phyloP scores from a whole-genome alignment of 345 rosid species.

The Sisymbrium altissimum region DNA sequence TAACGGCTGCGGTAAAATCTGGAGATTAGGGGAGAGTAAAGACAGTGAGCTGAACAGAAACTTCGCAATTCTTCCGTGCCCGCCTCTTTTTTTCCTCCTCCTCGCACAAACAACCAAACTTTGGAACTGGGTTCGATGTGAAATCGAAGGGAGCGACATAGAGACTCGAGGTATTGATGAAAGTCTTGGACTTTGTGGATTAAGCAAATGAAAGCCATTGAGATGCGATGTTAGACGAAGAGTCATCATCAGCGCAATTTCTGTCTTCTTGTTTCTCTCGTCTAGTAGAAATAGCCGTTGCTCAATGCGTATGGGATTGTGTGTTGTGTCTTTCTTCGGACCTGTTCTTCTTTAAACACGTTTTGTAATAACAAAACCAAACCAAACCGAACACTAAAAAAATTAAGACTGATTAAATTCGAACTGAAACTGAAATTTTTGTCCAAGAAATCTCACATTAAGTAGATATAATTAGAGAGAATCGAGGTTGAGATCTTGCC shows the following conservation, averaged over 20 bases:
- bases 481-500: neutral
- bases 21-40: slow-evolving; percentile 9
- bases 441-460: neutral
- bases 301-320: slow-evolving; percentile 21
- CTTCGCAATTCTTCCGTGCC: neutral
- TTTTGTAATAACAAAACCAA: neutral
- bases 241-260: slow-evolving; percentile 28
- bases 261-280: slow-evolving; percentile 8
- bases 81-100: slow-evolving; percentile 9
- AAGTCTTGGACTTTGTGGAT: neutral
- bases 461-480: neutral
- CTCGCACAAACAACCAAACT: slow-evolving; percentile 31
- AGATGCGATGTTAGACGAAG: slow-evolving; percentile 22
- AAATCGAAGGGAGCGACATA: slow-evolving; percentile 4
- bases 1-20: slow-evolving; percentile 22
- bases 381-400: neutral
- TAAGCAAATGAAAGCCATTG: slow-evolving; percentile 1
- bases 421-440: neutral
- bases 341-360: neutral
- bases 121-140: slow-evolving; percentile 30
- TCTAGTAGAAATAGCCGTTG: slow-evolving; percentile 28
- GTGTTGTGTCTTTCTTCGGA: neutral
- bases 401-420: neutral
- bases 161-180: slow-evolving; percentile 16
- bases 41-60: slow-evolving; percentile 21